phyloP scores from a whole-genome alignment of 768 basidiomycete genomes.

The Tylopilus rubrobrunneus region DNA sequence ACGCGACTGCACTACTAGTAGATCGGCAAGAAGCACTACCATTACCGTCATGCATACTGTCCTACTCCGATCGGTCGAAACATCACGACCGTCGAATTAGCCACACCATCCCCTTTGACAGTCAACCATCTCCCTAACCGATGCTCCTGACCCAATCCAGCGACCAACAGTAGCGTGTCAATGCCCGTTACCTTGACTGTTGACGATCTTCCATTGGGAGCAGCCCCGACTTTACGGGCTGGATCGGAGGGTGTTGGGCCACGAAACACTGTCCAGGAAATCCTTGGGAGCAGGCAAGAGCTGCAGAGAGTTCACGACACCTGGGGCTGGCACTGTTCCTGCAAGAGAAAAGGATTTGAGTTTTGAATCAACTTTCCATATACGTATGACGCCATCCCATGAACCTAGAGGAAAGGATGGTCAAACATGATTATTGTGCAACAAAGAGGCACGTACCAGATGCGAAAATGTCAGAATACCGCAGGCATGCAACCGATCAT shows the following conservation, averaged over 20 bases:
- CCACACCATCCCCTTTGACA: conserved; percentile 63
- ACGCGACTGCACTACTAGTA: too few species aligned
- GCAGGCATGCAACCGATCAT: conserved; percentile 69
- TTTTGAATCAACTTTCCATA: conserved; percentile 87
- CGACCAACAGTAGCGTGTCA: conserved; percentile 59
- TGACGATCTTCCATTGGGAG: conserved; percentile 7
- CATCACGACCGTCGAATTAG: conserved; percentile 69
- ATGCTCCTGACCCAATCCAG: conserved; percentile 83
- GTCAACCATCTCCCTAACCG: conserved; percentile 86
- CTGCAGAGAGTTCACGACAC: conserved; percentile 90
- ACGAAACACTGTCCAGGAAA: conserved; percentile 41
- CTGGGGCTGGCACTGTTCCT: conserved; percentile 61
- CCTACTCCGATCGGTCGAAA: conserved; percentile 39
- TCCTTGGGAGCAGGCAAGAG: conserved; percentile 53
- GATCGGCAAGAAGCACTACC: too few species aligned
- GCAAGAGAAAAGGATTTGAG: conserved; percentile 71
- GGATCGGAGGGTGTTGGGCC: conserved; percentile 24
- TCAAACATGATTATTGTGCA: conserved; percentile 1
- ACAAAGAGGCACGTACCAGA: conserved; percentile 55
- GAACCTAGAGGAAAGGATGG: conserved; percentile 56
- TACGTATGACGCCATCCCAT: conserved; percentile 84
- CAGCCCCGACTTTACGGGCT: not conserved
- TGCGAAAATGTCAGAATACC: conserved; percentile 87
- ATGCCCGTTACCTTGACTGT: conserved; percentile 29
- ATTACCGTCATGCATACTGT: not conserved